A percentile compares a stretch with the other conserved stretches of the same genome.
These are phyloP conservation scores for Xylariaceae sp. DNA, from an alignment of 2,329 filamentous ascomycete genomes.

Conservation along the genomic window DNA sequence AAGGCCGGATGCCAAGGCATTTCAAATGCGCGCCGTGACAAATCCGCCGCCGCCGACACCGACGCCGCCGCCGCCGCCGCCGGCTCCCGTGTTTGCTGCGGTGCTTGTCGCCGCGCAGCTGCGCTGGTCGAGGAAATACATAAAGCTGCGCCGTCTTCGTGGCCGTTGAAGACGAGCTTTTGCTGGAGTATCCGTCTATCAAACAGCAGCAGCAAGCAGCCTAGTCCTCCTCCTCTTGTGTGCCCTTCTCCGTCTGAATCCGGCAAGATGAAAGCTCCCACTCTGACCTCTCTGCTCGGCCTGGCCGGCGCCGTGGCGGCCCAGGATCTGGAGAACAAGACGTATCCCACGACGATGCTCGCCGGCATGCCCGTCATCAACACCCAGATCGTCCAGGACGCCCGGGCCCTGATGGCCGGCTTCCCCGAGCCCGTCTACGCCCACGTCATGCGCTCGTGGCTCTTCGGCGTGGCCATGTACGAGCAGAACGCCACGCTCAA, in stretches of 20 bases:
- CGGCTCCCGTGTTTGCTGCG: too few species aligned
- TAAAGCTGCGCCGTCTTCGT: too few species aligned
- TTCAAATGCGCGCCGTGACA: too few species aligned
- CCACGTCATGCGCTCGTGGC: background rate
- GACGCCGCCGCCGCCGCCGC: too few species aligned
- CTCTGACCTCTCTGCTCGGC: conserved; percentile 7
- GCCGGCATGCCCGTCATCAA: conserved; percentile 18
- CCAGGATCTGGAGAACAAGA: conserved; percentile 4
- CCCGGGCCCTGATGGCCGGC: conserved; percentile 1
- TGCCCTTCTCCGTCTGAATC: conserved; percentile 2
- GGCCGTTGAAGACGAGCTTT: too few species aligned
- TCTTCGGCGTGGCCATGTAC: background rate
- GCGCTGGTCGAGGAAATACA: too few species aligned
- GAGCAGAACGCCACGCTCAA: conserved; percentile 14
- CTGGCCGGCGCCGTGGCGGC: conserved; percentile 6
- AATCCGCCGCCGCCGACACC: too few species aligned
- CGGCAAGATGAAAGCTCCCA: conserved; percentile 10
- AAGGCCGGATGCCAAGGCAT: too few species aligned
- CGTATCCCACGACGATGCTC: conserved; percentile 12
- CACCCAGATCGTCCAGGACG: conserved; percentile 15
- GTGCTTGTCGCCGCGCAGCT: too few species aligned
- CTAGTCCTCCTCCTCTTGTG: too few species aligned
- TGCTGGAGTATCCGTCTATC: too few species aligned
- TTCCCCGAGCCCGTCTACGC: conserved; percentile 10
- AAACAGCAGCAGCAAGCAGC: too few species aligned